A percentile compares a stretch with the other conserved stretches of the same genome.
phyloP scores from a whole-genome alignment of 2,329 filamentous ascomycete species.

The Daldinia eschscholtzii region DNA sequence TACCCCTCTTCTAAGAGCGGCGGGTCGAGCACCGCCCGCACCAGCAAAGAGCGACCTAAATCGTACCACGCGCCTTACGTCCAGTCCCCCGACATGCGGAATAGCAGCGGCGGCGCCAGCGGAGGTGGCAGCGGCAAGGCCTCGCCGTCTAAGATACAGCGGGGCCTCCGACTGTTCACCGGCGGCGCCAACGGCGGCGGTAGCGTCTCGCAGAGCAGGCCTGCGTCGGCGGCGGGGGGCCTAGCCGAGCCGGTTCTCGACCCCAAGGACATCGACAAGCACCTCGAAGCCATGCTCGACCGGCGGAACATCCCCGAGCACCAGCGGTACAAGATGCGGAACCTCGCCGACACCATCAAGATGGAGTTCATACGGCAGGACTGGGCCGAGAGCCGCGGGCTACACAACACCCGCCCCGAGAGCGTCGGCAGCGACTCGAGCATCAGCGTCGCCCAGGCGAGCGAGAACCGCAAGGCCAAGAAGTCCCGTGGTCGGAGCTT shows the following conservation, averaged over 20 bases:
- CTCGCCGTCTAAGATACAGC: slow-evolving; percentile 56
- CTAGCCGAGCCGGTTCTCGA: slow-evolving; percentile 67
- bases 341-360: slow-evolving; percentile 89
- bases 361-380: slow-evolving; percentile 95
- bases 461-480: slow-evolving; percentile 63
- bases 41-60: slow-evolving; percentile 62
- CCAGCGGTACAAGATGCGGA: slow-evolving; percentile 94
- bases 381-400: slow-evolving; percentile 75
- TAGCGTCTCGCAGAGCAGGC: slow-evolving; percentile 56
- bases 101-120: slow-evolving; percentile 41
- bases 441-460: slow-evolving; percentile 52
- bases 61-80: slow-evolving; percentile 61
- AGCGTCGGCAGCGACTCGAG: slow-evolving; percentile 60
- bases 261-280: slow-evolving; percentile 67
- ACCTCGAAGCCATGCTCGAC: slow-evolving; percentile 77
- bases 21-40: slow-evolving; percentile 42
- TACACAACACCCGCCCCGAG: slow-evolving; percentile 59
- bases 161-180: slow-evolving; percentile 58
- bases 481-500: slow-evolving; percentile 81
- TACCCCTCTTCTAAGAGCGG: slow-evolving; percentile 39
- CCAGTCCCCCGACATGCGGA: slow-evolving; percentile 37
- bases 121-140: slow-evolving; percentile 42
- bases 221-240: slow-evolving; percentile 50
- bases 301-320: slow-evolving; percentile 93
- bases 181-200: slow-evolving; percentile 56